Base-by-base conservation (phyloP, 495 filamentous ascomycete species). In the Podospora didyma region DNA sequence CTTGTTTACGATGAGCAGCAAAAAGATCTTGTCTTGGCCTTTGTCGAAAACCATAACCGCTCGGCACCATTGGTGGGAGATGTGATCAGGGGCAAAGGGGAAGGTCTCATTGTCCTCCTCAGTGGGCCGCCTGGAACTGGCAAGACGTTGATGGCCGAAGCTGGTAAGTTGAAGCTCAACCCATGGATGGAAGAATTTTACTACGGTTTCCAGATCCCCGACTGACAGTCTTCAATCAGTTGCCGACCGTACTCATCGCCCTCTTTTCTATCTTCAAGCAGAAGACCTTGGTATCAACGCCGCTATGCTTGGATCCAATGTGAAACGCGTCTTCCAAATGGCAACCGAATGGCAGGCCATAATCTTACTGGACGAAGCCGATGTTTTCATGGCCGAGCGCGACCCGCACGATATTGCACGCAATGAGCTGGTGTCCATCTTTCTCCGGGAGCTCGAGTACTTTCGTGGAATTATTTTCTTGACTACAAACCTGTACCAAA, bases 61-160 rank as follows among this genome's bases (percentile, higher is more conserved):
- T 60, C 26, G 58, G 63, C 48, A 58, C 61, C 24, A 57, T 62
- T 28, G 52, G 51, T 37, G 63, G 60, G 7, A 63, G 62, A 44
- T 53, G 64, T 59, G 39, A 42, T 11, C 19, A 62, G 64, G 66
- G 12, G 39, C 39, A 42, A 42, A 14, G 39, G 39, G 5, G 52
- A 66, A 52, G 73, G 62, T 42, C 62, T 59, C 7, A 66, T 71
- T 54, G 61, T 71, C 24, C 56, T 73, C 21, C 61, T 73, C 14
- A 54, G 54, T 20, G 84, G 84, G 1, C 69, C 68, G 2, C 82
- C 84, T 0, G 83, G 82, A 0, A 75, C 76, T 1, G 82, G 83
- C 7, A 86, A 87, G 62, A 86, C 84, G 1, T 64, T 81, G 0
- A 86, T 82, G 14, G 83, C 82, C 4, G 77, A 80, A 53, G 65